Percentiles rank a stretch among this genome's conserved stretches.
phyloP scores from a whole-genome alignment of 1,139 yeast genomes.

The Neolecta irregularis region DNA sequence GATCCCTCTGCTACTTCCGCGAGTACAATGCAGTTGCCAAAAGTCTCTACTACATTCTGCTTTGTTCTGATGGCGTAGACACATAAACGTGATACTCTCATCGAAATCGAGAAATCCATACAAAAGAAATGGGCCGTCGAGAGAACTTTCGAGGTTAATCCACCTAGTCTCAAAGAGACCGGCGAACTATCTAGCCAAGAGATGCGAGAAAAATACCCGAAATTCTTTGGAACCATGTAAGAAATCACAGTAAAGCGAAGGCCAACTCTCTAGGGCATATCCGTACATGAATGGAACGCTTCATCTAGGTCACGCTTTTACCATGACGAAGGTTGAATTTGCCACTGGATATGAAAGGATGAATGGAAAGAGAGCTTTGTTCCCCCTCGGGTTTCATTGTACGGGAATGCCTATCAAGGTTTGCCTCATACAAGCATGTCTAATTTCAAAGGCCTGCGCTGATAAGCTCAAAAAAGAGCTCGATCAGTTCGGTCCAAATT shows the following conservation, averaged over 20 bases:
- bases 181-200: slow-evolving; percentile 34
- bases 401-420: slow-evolving; percentile 92
- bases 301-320: slow-evolving; percentile 95
- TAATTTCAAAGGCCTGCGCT: slow-evolving; percentile 49
- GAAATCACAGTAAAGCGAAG: no score
- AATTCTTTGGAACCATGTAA: slow-evolving; percentile 71
- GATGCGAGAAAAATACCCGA: slow-evolving; percentile 66
- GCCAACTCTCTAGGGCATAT: slow-evolving; percentile 38
- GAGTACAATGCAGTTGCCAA: no score
- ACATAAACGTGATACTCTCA: slow-evolving; percentile 60
- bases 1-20: no score
- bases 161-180: slow-evolving; percentile 45
- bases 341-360: slow-evolving; percentile 89
- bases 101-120: slow-evolving; percentile 77
- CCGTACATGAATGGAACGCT: slow-evolving; percentile 98
- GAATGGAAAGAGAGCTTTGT: slow-evolving; percentile 81
- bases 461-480: slow-evolving; percentile 88
- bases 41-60: no score
- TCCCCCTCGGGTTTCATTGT: slow-evolving; percentile 97
- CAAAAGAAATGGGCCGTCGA: slow-evolving; percentile 80
- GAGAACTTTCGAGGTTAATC: slow-evolving; percentile 69
- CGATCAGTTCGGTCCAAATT: slow-evolving; percentile 77
- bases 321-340: slow-evolving; percentile 87
- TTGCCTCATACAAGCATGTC: slow-evolving; percentile 16
- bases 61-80: no score